Evolutionary conservation across 352 stramenopile genomes (phyloP), one percentile per base, ranked within the genome.

Genomic region (Globisporangium iwayamae): DNA sequence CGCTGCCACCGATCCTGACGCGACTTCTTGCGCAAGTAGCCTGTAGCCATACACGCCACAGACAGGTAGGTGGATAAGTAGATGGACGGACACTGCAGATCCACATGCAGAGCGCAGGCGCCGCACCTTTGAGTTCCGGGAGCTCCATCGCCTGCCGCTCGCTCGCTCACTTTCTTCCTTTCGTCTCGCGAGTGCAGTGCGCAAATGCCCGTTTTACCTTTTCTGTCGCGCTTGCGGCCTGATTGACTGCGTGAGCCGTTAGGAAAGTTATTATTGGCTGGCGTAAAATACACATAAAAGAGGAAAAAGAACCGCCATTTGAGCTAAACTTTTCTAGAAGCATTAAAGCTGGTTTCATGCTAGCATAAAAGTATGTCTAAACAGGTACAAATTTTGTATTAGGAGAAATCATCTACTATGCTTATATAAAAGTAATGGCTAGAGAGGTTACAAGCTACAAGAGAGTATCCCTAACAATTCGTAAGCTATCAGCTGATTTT

Each of bases 1-100:
- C 94, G 96, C 72, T 99, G 96, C 96, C 96, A 98, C 46, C 89
- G 87, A 45, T 94, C 88, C 68, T 96, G 87, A 57, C 91, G 89
- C 60, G 91, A 95, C 66, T 97, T 97, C 75, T 98, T 98, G 70
- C 91, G 83, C 74, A 98, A 75, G 72, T 97, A 97, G 50, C 91
- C 90, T 95, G 66, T 43, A 57, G 11, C 2, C 14, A 20, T 4
- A 22, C 4, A 22, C 18, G n/a, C n/a, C 22, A 34, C 5, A 57
- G 14, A 48, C 8, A 20, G 7, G 52, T 39, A 6, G 30, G 41
- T 39, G 1, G 41, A 18, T 14, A 7, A 41, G 18, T 28, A 30
- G 18, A 25, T 41, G 18, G 6, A 41, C 28, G 10, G 18, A 28
- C 5, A 30, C 8, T n/a, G 32, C 36, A 41, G 25, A 1, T 28